A percentile compares a stretch with the other conserved stretches of the same genome.
Evolutionary conservation across 2,329 filamentous ascomycete species (phyloP).

Genomic region (Neoscytalidium dimidiatum): DNA sequence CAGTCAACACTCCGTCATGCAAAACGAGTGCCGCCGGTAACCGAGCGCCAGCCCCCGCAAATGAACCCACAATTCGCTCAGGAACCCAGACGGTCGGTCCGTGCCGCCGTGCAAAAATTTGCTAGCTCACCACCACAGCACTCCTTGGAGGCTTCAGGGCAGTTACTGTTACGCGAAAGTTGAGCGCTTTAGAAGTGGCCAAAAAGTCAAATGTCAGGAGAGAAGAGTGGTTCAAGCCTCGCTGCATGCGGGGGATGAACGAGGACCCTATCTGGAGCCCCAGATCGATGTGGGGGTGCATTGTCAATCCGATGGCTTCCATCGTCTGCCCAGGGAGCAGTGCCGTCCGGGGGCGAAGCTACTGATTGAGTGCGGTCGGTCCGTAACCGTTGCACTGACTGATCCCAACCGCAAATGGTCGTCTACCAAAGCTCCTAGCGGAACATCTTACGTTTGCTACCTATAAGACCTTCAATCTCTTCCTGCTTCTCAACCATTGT

Average conservation of each 20-base stretch:
- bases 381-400: slow-evolving; percentile 12
- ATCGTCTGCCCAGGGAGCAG: not conserved
- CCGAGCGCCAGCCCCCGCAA: slow-evolving; percentile 8
- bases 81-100: slow-evolving; percentile 14
- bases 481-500: not conserved
- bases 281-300: slow-evolving; percentile 16
- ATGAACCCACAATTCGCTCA: slow-evolving; percentile 14
- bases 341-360: not conserved
- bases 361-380: not conserved
- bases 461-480: slow-evolving; percentile 1
- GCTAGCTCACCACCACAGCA: slow-evolving; percentile 7
- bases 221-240: slow-evolving; percentile 9
- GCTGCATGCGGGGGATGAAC: slow-evolving; percentile 11
- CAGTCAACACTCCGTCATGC: not conserved
- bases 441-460: not conserved
- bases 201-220: slow-evolving; percentile 8
- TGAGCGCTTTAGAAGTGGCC: not conserved
- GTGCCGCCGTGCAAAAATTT: slow-evolving; percentile 15
- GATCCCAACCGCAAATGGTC: slow-evolving; percentile 5
- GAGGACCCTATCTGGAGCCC: slow-evolving; percentile 15
- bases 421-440: slow-evolving; percentile 9
- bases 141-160: not conserved
- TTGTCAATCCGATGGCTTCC: slow-evolving; percentile 13
- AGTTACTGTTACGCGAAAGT: slow-evolving; percentile 16
- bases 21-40: slow-evolving; percentile 1